phyloP scores from a whole-genome alignment of 345 rosid species.

The Raphanus sativus region DNA sequence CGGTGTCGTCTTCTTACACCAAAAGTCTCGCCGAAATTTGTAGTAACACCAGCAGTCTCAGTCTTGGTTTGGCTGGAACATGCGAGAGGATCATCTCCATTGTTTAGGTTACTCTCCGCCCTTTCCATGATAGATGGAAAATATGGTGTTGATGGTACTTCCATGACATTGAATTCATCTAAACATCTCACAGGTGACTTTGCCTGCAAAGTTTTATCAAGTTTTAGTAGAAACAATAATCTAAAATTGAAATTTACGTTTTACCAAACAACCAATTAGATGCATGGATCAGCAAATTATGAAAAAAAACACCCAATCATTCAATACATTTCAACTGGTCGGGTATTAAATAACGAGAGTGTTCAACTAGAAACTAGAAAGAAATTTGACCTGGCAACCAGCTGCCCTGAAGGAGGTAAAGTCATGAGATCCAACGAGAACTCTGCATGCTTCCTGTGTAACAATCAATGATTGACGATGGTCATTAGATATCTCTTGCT shows the following conservation, averaged over 20 bases:
- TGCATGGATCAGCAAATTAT: background rate
- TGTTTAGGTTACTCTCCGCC: slow-evolving; percentile 33
- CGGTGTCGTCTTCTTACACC: slow-evolving; percentile 61
- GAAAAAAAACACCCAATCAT: background rate
- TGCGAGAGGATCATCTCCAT: slow-evolving; percentile 37
- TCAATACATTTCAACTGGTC: slow-evolving; percentile 10
- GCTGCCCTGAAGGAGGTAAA: slow-evolving; percentile 95
- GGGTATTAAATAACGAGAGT: background rate
- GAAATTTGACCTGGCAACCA: slow-evolving; percentile 75
- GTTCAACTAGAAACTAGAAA: slow-evolving; percentile 17
- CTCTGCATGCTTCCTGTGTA: slow-evolving; percentile 87
- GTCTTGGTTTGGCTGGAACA: slow-evolving; percentile 31
- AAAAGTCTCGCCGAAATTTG: slow-evolving; percentile 17
- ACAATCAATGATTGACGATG: slow-evolving; percentile 23
- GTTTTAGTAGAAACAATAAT: no score
- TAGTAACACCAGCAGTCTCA: slow-evolving; percentile 31
- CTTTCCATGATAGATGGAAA: slow-evolving; percentile 61
- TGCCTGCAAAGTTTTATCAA: slow-evolving; percentile 47
- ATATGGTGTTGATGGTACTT: slow-evolving; percentile 63
- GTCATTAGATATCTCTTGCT: background rate
- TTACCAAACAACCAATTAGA: background rate
- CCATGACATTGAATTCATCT: slow-evolving; percentile 68
- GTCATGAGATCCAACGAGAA: slow-evolving; percentile 84
- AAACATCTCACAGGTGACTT: slow-evolving; percentile 75
- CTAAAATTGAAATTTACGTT: background rate